Evolutionary conservation across 352 stramenopile genomes (phyloP).

Genomic region (Phytophthora tentaculata): DNA sequence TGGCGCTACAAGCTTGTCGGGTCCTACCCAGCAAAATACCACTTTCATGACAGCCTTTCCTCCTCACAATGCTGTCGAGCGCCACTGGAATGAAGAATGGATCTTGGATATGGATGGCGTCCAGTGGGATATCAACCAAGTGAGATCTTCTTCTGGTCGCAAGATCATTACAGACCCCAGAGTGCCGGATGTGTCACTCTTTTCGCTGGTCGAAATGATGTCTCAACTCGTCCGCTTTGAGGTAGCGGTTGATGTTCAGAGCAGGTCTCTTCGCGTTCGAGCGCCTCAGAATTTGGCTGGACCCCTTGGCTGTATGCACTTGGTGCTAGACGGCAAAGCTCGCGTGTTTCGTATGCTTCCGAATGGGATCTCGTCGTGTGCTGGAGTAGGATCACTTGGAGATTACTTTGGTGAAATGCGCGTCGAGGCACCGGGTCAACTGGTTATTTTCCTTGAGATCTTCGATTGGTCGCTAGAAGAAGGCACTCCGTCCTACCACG

Average conservation of each 20-base stretch:
- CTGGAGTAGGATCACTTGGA: constrained; percentile 52
- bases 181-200: constrained; percentile 42
- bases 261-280: constrained; percentile 44
- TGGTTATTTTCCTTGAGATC: constrained; percentile 59
- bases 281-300: constrained; percentile 40
- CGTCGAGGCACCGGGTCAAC: constrained; percentile 44
- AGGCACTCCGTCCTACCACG: constrained; percentile 42
- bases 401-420: constrained; percentile 72
- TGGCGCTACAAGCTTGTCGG: constrained; percentile 12
- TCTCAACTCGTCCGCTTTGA: constrained; percentile 54
- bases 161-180: constrained; percentile 9
- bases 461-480: constrained; percentile 50
- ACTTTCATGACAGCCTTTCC: constrained; percentile 14
- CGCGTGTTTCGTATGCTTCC: constrained; percentile 64
- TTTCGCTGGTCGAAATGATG: constrained; percentile 53
- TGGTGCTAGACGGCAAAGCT: constrained; percentile 68
- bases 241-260: constrained; percentile 46
- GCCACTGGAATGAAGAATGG: constrained; percentile 61
- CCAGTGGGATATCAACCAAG: constrained; percentile 38
- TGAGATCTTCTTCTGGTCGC: neutral
- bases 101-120: constrained; percentile 54
- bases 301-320: constrained; percentile 40
- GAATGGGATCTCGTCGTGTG: constrained; percentile 54
- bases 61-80: constrained; percentile 44
- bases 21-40: neutral